These are phyloP conservation scores for Triticum timopheevii DNA, from an alignment of 176 grass and related monocot species.

Conservation along the genomic window DNA sequence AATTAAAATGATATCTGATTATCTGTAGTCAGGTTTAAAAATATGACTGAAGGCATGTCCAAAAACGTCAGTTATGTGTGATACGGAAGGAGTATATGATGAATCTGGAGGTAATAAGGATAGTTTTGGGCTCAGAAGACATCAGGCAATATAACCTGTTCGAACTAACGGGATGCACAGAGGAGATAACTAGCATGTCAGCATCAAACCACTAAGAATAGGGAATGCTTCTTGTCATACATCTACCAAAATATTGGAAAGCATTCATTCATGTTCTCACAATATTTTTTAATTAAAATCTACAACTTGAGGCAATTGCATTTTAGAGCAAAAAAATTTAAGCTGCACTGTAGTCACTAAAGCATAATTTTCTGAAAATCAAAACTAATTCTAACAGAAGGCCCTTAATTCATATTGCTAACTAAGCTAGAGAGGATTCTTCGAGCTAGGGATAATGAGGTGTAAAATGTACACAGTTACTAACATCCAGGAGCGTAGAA, in stretches of 20 bases:
- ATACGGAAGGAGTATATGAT: background rate
- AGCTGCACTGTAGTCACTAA: background rate
- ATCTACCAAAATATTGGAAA: background rate
- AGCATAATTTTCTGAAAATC: background rate
- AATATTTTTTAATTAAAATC: background rate
- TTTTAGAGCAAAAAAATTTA: background rate
- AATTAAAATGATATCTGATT: background rate
- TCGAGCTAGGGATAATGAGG: background rate
- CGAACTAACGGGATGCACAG: conserved; percentile 6
- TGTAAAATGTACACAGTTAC: background rate
- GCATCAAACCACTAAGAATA: background rate
- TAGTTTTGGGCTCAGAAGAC: background rate
- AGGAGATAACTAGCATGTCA: background rate
- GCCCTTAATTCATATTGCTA: background rate
- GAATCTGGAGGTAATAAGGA: background rate
- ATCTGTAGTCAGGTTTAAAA: background rate
- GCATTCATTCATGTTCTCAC: background rate
- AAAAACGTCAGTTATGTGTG: background rate
- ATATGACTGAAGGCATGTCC: background rate
- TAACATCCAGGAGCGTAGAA: background rate
- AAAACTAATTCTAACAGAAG: background rate
- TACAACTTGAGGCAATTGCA: background rate
- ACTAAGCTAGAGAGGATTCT: background rate
- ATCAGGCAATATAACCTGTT: background rate
- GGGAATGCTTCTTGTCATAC: background rate